Base-by-base conservation (phyloP, 768 basidiomycete species). In the Nevesoporus exiguus region DNA sequence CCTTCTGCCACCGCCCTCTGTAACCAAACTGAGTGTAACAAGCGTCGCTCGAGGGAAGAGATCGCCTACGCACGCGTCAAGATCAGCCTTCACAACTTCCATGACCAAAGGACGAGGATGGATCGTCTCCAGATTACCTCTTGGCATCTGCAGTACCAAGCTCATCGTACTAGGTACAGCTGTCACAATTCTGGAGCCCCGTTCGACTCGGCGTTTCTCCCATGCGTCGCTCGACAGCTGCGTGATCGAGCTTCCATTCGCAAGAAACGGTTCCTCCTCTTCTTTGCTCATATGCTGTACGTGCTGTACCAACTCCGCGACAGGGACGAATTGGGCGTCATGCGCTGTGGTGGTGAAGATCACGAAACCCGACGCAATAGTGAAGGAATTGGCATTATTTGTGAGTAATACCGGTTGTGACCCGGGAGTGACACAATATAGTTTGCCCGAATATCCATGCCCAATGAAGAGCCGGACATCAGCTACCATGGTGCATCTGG, bases 41-140 rank as follows among this genome's bases (percentile, higher is more conserved):
- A 40, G 10, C 36, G 15, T 21, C 14, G 34, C 21, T 15, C 17
- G 17, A 54, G 48, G 19, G n/a, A 39, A 51, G 29, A 30, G 1
- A 25, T 17, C 37, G 24, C 44, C 25, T 37, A 59, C 53, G 33
- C 33, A 79, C 94, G 71, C 74, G 34, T 87, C 78, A 7, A 98
- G 74, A 65, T 95, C 89, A 49, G 81, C 76, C 47, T 81, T 80
- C 1, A 98, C 86, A 6, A 92, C 86, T 52, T 86, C 80, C 77
- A 97, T 83, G 17, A 98, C 94, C 61, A 99, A 71, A 13, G 95
- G 90, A 40, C 97, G 77, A 3, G 97, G 97, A 62, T 88, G 92
- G 49, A 99, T 86, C 1, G 93, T 98, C 74, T 99, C 97, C 56
- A 99, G 66, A 71, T 98, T 98, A 1, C 97, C 97, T 59, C 97